Conservation (phyloP, 305 asterid species). For the Nicotiana rustica region DNA sequence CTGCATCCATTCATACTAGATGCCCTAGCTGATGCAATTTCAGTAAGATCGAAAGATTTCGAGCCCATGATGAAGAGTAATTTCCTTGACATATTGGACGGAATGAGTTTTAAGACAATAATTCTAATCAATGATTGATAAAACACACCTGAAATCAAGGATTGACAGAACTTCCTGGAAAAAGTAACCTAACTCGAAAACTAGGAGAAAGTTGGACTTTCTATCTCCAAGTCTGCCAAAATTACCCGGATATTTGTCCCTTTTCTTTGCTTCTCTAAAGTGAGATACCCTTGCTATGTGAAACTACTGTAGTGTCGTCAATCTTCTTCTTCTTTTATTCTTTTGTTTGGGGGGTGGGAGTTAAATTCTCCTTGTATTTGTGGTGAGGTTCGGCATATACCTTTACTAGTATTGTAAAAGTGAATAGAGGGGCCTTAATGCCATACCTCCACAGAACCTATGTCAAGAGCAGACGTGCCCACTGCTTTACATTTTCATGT, state of each 20-base stretch:
- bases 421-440: slow-evolving; percentile 4
- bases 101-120: neutral
- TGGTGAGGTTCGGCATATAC: neutral
- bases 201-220: slow-evolving; percentile 14
- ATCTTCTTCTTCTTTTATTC: neutral
- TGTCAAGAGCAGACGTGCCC: slow-evolving; percentile 22
- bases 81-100: slow-evolving; percentile 27
- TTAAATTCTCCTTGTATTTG: too few species aligned
- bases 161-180: neutral
- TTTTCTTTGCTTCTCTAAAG: slow-evolving; percentile 19
- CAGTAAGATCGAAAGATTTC: neutral
- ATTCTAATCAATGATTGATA: neutral
- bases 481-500: slow-evolving; percentile 17
- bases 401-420: neutral
- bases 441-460: neutral
- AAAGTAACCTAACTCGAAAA: neutral
- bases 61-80: neutral
- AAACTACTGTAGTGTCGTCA: slow-evolving; percentile 24
- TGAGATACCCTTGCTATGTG: slow-evolving; percentile 2
- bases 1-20: too few species aligned
- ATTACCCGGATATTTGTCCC: slow-evolving; percentile 3
- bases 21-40: too few species aligned
- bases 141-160: slow-evolving; percentile 14
- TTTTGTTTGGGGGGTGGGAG: neutral
- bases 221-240: slow-evolving; percentile 24